Conservation (phyloP, 768 basidiomycete genomes). For the Termitomyces sp. region DNA sequence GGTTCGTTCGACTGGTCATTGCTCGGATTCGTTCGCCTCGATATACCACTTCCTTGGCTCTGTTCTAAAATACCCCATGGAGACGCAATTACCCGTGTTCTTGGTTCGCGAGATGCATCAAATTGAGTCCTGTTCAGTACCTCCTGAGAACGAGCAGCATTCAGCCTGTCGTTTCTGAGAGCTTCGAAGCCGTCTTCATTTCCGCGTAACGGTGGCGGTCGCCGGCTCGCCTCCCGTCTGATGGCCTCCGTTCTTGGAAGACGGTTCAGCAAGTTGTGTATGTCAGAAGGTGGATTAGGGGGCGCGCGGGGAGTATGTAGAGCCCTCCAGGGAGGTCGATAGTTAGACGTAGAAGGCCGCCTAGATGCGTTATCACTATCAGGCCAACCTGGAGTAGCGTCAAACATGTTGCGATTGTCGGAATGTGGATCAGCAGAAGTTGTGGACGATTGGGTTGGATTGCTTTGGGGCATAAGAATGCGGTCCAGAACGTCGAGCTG, state of each 20-base stretch:
- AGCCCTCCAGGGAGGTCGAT: constrained; percentile 3
- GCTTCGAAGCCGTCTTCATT: constrained; percentile 24
- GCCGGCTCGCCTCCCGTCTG: constrained; percentile 15
- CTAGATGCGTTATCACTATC: background rate
- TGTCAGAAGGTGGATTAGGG: constrained; percentile 6
- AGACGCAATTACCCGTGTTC: background rate
- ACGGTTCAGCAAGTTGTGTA: constrained; percentile 19
- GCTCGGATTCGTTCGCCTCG: background rate
- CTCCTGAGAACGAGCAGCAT: constrained; percentile 23
- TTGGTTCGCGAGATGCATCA: constrained; percentile 12
- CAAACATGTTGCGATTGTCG: background rate
- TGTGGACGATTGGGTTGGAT: background rate
- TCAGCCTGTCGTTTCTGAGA: constrained; percentile 24
- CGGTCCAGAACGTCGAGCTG: constrained; percentile 1
- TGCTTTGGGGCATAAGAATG: background rate
- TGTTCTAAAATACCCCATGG: constrained; percentile 12
- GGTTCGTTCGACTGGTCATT: background rate
- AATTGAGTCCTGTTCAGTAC: constrained; percentile 21
- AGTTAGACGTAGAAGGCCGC: background rate
- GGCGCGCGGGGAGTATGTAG: background rate
- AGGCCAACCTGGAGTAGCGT: background rate
- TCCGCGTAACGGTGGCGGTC: constrained; percentile 6
- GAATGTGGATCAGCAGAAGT: background rate
- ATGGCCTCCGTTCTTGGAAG: constrained; percentile 23
- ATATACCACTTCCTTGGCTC: background rate